Conservation (phyloP, 1,284 basidiomycete species). For the Microbotryomycetes sp. region DNA sequence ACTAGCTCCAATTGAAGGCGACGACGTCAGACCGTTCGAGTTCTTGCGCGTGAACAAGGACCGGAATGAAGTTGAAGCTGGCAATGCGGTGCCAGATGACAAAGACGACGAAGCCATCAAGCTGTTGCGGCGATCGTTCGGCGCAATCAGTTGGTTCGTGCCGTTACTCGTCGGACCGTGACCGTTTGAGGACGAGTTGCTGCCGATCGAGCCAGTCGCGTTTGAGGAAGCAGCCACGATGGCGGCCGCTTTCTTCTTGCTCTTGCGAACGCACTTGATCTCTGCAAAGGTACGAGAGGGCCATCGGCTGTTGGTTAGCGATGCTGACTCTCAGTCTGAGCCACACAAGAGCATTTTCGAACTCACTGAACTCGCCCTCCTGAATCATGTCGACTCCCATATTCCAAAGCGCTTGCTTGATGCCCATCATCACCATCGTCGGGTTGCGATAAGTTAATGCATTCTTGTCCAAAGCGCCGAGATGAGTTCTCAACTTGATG, state of each 20-base stretch:
- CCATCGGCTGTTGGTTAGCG: too few relatives aligned
- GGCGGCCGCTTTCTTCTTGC: slow-evolving; percentile 37
- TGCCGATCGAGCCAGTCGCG: slow-evolving; percentile 41
- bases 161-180: neutral
- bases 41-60: slow-evolving; percentile 19
- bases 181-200: slow-evolving; percentile 5
- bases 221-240: slow-evolving; percentile 31
- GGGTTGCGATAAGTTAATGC: slow-evolving; percentile 81
- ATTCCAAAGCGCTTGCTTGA: slow-evolving; percentile 66
- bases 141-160: neutral
- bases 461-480: slow-evolving; percentile 86
- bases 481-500: slow-evolving; percentile 70
- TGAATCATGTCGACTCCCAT: slow-evolving; percentile 87
- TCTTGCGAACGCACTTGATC: slow-evolving; percentile 36
- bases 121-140: slow-evolving; percentile 8
- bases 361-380: slow-evolving; percentile 73
- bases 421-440: slow-evolving; percentile 77
- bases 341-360: neutral
- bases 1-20: neutral
- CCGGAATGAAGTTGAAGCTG: slow-evolving; percentile 29
- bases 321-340: neutral
- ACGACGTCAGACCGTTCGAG: neutral
- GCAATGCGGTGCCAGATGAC: slow-evolving; percentile 4
- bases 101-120: neutral
- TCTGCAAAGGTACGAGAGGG: too few relatives aligned